A percentile compares a stretch with the other conserved stretches of the same genome.
Evolutionary conservation across 2,329 filamentous ascomycete species (phyloP).

Genomic region (Meredithiella fracta): DNA sequence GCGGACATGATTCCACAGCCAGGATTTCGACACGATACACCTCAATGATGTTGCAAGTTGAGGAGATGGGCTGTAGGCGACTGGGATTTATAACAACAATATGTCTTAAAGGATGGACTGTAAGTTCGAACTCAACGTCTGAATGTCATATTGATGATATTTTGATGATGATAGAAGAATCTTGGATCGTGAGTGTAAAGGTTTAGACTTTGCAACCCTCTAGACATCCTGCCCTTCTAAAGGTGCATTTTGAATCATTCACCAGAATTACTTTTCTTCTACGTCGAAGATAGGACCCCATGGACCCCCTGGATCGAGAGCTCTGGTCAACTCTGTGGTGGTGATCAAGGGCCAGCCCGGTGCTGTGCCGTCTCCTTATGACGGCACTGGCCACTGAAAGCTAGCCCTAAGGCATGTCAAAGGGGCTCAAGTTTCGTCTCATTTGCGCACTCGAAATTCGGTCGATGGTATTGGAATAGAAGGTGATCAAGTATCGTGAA

Average conservation of each 20-base stretch:
- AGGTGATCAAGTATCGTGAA: neutral
- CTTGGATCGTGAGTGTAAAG: neutral
- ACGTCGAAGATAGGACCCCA: no score
- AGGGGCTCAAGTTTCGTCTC: neutral
- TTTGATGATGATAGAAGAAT: neutral
- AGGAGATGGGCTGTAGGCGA: no score
- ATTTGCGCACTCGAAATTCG: neutral
- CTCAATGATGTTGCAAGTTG: neutral
- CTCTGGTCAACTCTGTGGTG: constrained; percentile 4
- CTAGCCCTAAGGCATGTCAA: constrained; percentile 1
- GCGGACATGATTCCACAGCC: no score
- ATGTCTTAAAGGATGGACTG: no score
- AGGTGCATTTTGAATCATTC: no score
- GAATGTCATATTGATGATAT: no score
- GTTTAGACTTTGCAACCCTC: no score
- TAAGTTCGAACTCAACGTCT: no score
- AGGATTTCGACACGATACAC: neutral
- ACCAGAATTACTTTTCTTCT: no score
- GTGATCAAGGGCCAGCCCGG: neutral
- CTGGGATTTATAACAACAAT: no score
- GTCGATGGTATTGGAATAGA: neutral
- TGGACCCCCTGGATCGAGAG: neutral
- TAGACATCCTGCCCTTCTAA: no score
- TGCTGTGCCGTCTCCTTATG: constrained; percentile 5
- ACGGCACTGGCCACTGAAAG: neutral